phyloP scores from a whole-genome alignment of 2,329 filamentous ascomycete species.

The Alternaria incomplexa region DNA sequence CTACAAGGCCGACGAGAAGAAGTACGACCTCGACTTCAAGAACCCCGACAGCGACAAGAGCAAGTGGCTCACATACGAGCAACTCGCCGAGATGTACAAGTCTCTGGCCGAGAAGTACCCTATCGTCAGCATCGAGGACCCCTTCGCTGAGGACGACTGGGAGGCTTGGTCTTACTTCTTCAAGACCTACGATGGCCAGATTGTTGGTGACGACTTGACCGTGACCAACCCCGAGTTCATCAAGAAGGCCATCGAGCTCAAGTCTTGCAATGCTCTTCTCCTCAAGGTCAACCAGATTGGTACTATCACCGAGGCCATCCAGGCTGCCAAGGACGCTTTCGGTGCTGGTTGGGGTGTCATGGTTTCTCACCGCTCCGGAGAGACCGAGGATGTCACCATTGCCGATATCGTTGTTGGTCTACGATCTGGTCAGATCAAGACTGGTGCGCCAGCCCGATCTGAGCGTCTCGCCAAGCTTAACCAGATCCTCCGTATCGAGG shows the following conservation, averaged over 20 bases:
- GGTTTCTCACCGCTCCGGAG: slow-evolving; percentile 98
- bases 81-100: slow-evolving; percentile 92
- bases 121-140: slow-evolving; percentile 98
- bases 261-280: slow-evolving; percentile 96
- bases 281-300: slow-evolving; percentile 99
- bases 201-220: slow-evolving; percentile 97
- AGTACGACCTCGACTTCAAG: slow-evolving; percentile 99
- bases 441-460: slow-evolving; percentile 75
- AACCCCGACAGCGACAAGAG: slow-evolving; percentile 93
- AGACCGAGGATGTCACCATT: slow-evolving; percentile 99
- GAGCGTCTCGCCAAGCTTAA: slow-evolving; percentile 99
- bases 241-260: slow-evolving; percentile 99
- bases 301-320: slow-evolving; percentile 97
- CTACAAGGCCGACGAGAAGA: slow-evolving; percentile 95
- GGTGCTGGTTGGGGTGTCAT: slow-evolving; percentile 96
- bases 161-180: slow-evolving; percentile 99
- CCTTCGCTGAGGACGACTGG: slow-evolving; percentile 99
- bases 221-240: slow-evolving; percentile 99
- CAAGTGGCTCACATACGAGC: slow-evolving; percentile 99
- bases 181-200: slow-evolving; percentile 98
- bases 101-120: slow-evolving; percentile 91
- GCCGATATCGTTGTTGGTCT: slow-evolving; percentile 97
- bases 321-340: slow-evolving; percentile 98
- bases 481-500: slow-evolving; percentile 99
- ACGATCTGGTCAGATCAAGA: slow-evolving; percentile 86